A percentile compares a stretch with the other conserved stretches of the same genome.
Conservation (phyloP, 2,329 filamentous ascomycete species). For the Zymoseptoria tritici region DNA sequence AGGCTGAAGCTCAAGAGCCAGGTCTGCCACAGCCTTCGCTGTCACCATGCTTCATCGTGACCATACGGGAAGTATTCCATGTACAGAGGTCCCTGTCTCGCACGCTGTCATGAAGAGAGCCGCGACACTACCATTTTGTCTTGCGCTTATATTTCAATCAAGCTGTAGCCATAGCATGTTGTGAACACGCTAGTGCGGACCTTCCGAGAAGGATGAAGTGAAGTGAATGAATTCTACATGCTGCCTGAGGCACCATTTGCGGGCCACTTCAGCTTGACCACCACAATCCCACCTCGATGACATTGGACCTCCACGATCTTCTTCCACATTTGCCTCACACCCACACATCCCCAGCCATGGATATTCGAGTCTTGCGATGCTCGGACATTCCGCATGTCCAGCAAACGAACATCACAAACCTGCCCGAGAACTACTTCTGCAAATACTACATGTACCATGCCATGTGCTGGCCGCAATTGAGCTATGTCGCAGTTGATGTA, state of each 20-base stretch:
- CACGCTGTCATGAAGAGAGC: too few species aligned
- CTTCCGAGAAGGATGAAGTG: neutral
- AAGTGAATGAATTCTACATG: neutral
- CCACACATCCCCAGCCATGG: constrained; percentile 49
- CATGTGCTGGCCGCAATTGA: constrained; percentile 94
- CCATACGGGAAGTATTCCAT: too few species aligned
- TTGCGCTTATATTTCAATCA: too few species aligned
- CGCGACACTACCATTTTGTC: too few species aligned
- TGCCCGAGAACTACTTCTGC: constrained; percentile 99
- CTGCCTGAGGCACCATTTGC: neutral
- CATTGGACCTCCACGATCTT: neutral
- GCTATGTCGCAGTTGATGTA: constrained; percentile 86
- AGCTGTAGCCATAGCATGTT: neutral
- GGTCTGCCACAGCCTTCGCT: too few species aligned
- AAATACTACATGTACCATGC: constrained; percentile 99
- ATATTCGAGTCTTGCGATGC: constrained; percentile 78
- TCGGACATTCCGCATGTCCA: constrained; percentile 88
- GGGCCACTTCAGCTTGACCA: neutral
- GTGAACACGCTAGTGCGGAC: neutral
- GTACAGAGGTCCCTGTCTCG: too few species aligned
- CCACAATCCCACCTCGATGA: neutral
- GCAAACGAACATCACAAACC: constrained; percentile 95
- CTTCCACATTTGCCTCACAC: neutral
- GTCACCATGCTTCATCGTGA: too few species aligned
- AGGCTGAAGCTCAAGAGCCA: too few species aligned